Evolutionary conservation across 352 stramenopile species (phyloP).

Genomic region (Phytophthora ohioensis): DNA sequence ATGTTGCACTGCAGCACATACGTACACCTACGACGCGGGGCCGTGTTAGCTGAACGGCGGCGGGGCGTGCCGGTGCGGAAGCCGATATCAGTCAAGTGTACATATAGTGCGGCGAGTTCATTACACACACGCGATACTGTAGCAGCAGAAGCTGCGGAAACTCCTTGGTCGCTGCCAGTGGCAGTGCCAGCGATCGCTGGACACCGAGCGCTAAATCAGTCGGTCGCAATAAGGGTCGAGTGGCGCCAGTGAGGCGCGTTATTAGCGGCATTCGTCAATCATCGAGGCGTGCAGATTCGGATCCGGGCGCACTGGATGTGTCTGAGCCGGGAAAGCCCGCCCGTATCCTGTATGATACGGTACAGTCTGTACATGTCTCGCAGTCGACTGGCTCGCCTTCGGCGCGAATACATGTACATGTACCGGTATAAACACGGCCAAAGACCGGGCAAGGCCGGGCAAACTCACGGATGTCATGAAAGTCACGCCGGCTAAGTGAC

Average conservation of each 20-base stretch:
- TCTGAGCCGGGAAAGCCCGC: conserved; percentile 27
- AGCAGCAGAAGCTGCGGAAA: too few species aligned
- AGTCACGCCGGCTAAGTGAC: too few species aligned
- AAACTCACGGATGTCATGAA: too few species aligned
- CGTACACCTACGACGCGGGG: not conserved
- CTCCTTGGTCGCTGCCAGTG: too few species aligned
- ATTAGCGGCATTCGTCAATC: conserved; percentile 13
- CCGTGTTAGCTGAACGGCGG: not conserved
- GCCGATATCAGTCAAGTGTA: conserved; percentile 1
- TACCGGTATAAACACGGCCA: conserved; percentile 2
- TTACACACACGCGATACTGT: not conserved
- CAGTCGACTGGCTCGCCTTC: conserved; percentile 7
- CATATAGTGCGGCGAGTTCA: not conserved
- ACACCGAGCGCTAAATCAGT: conserved; percentile 2
- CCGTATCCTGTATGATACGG: too few species aligned
- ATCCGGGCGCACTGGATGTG: conserved; percentile 25
- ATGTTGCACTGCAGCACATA: conserved; percentile 16
- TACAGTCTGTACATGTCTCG: too few species aligned
- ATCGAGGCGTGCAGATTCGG: conserved; percentile 13
- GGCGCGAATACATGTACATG: not conserved
- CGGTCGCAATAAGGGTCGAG: not conserved
- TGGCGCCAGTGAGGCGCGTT: conserved; percentile 3
- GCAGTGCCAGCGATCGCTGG: not conserved
- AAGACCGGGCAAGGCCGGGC: too few species aligned
- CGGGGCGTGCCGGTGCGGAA: conserved; percentile 1